A percentile compares a stretch with the other conserved stretches of the same genome.
Evolutionary conservation across 345 rosid genomes (phyloP).

Genomic region (Lepidium didymum): DNA sequence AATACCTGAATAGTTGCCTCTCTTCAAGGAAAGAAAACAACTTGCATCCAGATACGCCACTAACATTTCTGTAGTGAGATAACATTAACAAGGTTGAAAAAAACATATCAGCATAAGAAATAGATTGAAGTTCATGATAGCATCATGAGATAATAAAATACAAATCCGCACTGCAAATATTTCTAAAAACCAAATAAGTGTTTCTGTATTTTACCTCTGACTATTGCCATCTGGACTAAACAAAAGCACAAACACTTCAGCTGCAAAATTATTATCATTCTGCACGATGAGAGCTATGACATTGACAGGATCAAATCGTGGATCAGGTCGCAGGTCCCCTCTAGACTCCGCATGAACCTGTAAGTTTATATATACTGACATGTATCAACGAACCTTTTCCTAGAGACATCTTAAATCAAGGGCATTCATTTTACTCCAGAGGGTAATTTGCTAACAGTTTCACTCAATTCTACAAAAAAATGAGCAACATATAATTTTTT

Average conservation of each 20-base stretch:
- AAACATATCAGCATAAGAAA: neutral
- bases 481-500: neutral
- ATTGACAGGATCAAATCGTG: constrained; percentile 77
- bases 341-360: constrained; percentile 89
- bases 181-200: neutral
- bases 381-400: constrained; percentile 6
- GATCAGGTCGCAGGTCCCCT: constrained; percentile 86
- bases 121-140: neutral
- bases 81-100: constrained; percentile 3
- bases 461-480: neutral
- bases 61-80: constrained; percentile 47
- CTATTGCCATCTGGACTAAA: constrained; percentile 33
- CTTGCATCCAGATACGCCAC: constrained; percentile 66
- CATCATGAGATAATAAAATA: neutral
- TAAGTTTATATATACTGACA: neutral
- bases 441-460: neutral
- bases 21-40: constrained; percentile 54
- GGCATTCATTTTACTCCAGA: neutral
- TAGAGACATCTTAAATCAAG: neutral
- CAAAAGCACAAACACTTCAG: constrained; percentile 52
- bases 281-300: constrained; percentile 61
- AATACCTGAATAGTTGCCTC: constrained; percentile 48
- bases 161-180: neutral
- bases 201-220: constrained; percentile 40
- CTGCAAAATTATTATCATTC: constrained; percentile 44